Conservation (phyloP, 805 yeast genomes). For the Candida adriatica region DNA sequence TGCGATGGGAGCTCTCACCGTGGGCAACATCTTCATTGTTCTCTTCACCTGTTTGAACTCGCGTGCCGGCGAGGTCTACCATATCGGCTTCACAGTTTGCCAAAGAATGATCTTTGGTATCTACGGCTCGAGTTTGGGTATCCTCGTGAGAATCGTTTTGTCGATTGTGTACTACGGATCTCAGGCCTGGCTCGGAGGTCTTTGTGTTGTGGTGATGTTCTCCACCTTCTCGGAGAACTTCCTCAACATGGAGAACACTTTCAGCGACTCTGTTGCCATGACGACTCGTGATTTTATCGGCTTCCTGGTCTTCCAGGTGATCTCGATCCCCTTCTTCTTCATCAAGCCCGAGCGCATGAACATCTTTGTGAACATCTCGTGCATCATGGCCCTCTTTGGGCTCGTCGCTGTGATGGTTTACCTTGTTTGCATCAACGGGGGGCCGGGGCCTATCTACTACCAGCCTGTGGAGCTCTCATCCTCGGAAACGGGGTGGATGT, state of each 20-base stretch:
- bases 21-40: constrained; percentile 33
- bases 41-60: constrained; percentile 30
- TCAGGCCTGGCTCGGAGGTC: constrained; percentile 38
- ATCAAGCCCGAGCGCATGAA: constrained; percentile 39
- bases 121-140: constrained; percentile 33
- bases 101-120: constrained; percentile 35
- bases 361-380: constrained; percentile 28
- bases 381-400: constrained; percentile 31
- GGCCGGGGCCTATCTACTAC: constrained; percentile 29
- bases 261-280: constrained; percentile 32
- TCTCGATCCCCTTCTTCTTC: constrained; percentile 34
- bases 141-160: constrained; percentile 32
- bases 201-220: constrained; percentile 31
- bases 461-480: constrained; percentile 20
- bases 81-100: constrained; percentile 32
- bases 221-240: constrained; percentile 30
- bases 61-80: constrained; percentile 34
- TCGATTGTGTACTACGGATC: constrained; percentile 37
- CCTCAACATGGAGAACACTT: constrained; percentile 31
- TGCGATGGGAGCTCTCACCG: constrained; percentile 33
- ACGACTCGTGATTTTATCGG: constrained; percentile 36
- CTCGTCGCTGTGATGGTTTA: constrained; percentile 36
- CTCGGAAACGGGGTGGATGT: constrained; percentile 31
- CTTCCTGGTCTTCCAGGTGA: constrained; percentile 37
- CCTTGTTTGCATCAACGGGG: constrained; percentile 27